Evolutionary conservation across 2,329 filamentous ascomycete species (phyloP).

Genomic region (Rugonectria rugulosa): DNA sequence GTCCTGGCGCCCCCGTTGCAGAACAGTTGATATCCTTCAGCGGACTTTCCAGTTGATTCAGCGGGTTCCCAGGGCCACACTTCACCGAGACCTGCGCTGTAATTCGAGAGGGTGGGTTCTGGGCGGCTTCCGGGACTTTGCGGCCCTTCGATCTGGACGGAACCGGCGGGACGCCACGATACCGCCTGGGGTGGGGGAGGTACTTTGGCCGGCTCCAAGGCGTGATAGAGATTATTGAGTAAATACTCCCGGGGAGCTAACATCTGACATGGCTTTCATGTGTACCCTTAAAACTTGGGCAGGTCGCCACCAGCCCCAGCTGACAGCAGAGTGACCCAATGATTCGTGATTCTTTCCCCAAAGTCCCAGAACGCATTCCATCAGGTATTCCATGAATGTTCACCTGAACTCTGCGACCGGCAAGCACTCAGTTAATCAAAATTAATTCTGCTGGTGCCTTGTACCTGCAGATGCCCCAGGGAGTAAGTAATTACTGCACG

Average conservation of each 20-base stretch:
- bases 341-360: no score
- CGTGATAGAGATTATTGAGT: constrained; percentile 8
- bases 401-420: no score
- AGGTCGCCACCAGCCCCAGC: not conserved
- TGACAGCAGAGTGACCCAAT: not conserved
- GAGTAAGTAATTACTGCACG: not conserved
- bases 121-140: not conserved
- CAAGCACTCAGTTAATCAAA: no score
- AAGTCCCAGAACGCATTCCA: no score
- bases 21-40: constrained; percentile 6
- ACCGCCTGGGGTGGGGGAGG: not conserved
- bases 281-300: not conserved
- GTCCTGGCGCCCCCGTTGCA: constrained; percentile 7
- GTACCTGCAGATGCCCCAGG: no score
- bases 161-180: constrained; percentile 11
- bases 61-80: not conserved
- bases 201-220: constrained; percentile 7
- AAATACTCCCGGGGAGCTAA: not conserved
- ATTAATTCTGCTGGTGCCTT: no score
- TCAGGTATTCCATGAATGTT: no score
- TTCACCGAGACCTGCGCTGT: not conserved
- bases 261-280: not conserved
- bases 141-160: constrained; percentile 5
- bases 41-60: not conserved
- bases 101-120: no score